Evolutionary conservation across 208 protist genomes (phyloP).

Genomic region (Trichomonas gallinae): DNA sequence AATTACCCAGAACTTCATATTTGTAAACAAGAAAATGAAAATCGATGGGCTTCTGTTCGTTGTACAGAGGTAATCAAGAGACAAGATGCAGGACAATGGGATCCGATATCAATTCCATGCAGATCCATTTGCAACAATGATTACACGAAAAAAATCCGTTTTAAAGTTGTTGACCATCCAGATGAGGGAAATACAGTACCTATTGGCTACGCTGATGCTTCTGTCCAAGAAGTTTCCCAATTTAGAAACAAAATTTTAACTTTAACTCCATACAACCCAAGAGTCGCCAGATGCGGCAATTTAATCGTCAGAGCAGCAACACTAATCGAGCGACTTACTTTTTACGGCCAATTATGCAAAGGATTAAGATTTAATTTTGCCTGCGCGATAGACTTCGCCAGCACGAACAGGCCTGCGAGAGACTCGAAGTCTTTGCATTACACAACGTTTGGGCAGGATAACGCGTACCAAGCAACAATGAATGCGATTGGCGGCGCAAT

Average conservation of each 20-base stretch:
- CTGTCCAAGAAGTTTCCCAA: neutral
- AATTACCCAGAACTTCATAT: neutral
- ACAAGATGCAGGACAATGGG: neutral
- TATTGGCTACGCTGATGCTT: neutral
- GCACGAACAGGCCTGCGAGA: neutral
- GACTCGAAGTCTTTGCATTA: neutral
- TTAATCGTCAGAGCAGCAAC: neutral
- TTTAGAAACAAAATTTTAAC: neutral
- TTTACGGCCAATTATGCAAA: neutral
- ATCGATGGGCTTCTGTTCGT: neutral
- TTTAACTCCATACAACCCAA: neutral
- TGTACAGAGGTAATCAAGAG: neutral
- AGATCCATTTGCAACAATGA: neutral
- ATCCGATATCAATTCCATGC: neutral
- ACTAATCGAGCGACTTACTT: neutral
- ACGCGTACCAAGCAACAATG: neutral
- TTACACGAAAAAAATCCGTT: neutral
- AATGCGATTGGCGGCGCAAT: neutral
- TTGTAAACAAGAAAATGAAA: neutral
- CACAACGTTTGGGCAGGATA: neutral
- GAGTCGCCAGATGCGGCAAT: neutral
- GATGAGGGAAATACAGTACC: neutral
- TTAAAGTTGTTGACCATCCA: neutral
- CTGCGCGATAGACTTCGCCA: neutral
- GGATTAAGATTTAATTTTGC: neutral